Percentiles rank a stretch among this genome's conserved stretches.
phyloP scores from a whole-genome alignment of 345 rosid genomes.

The Dipteronia dyeriana region DNA sequence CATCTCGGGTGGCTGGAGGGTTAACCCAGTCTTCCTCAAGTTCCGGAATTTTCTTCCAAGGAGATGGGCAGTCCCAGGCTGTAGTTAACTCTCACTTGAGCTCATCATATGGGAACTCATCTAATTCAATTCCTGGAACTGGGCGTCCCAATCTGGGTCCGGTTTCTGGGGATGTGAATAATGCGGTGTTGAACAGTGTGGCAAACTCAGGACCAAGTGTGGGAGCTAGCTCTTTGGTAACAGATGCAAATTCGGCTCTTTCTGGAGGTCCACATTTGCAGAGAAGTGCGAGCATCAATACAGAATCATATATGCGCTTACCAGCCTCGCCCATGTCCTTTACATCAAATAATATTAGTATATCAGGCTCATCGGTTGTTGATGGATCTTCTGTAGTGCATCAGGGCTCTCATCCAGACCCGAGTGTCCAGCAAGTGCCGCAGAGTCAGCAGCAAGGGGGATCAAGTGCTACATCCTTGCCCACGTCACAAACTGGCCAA shows the following conservation, averaged over 20 bases:
- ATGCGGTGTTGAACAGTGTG: conserved; percentile 72
- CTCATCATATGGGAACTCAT: conserved; percentile 77
- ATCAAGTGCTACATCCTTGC: conserved; percentile 73
- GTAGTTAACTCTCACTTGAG: conserved; percentile 84
- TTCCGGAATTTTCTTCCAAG: conserved; percentile 95
- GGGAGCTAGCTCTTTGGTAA: conserved; percentile 91
- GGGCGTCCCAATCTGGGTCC: conserved; percentile 65
- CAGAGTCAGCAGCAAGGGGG: conserved; percentile 70
- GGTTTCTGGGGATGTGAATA: conserved; percentile 84
- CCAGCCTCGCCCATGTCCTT: conserved; percentile 96
- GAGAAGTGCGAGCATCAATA: conserved; percentile 94
- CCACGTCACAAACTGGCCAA: conserved; percentile 65
- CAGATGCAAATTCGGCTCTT: conserved; percentile 93
- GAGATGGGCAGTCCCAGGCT: conserved; percentile 91
- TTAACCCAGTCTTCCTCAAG: conserved; percentile 87
- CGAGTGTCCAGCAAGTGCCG: conserved; percentile 54
- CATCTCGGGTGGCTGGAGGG: conserved; percentile 78
- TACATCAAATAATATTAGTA: conserved; percentile 85
- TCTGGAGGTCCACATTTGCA: conserved; percentile 90
- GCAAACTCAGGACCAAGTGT: conserved; percentile 91
- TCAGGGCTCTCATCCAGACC: conserved; percentile 66
- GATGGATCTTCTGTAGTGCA: conserved; percentile 88
- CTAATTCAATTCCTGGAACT: conserved; percentile 76
- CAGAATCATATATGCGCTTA: conserved; percentile 90
- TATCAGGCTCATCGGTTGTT: conserved; percentile 82